Conservation (phyloP, 306 rosid genomes). For the Sesbania bispinosa region DNA sequence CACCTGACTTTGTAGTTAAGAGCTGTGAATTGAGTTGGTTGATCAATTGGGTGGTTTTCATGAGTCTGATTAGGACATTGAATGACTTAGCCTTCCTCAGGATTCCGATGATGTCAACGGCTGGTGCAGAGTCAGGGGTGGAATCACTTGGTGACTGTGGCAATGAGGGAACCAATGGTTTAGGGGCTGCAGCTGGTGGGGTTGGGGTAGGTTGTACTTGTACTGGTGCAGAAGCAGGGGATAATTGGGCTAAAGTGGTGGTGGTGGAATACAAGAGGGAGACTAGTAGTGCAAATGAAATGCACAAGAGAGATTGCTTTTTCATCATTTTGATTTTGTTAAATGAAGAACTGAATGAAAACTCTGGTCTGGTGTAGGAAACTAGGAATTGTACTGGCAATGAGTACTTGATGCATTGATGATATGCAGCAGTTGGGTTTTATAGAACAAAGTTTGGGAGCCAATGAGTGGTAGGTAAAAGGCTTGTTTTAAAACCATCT, state of each 20-base stretch:
- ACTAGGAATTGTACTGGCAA: neutral
- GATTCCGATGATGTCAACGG: constrained; percentile 36
- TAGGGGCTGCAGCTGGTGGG: constrained; percentile 1
- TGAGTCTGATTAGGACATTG: constrained; percentile 36
- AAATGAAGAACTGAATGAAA: neutral
- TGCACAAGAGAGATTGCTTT: constrained; percentile 9
- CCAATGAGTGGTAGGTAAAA: too few relatives aligned
- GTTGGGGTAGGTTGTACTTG: constrained; percentile 22
- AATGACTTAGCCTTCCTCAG: constrained; percentile 38
- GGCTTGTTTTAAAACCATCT: too few relatives aligned
- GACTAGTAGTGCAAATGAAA: constrained; percentile 1
- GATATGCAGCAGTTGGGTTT: neutral
- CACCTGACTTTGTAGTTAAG: constrained; percentile 28
- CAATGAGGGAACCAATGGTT: constrained; percentile 19
- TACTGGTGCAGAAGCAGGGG: constrained; percentile 38
- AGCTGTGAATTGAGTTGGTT: constrained; percentile 46
- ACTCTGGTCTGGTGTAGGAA: too few relatives aligned
- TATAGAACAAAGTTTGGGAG: neutral
- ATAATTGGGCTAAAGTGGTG: constrained; percentile 27
- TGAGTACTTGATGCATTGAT: neutral
- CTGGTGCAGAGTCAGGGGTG: neutral
- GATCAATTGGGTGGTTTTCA: constrained; percentile 43
- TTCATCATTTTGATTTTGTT: neutral
- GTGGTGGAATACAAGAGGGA: constrained; percentile 6
- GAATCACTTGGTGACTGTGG: constrained; percentile 13